Conservation (phyloP, 306 rosid species). For the Dalbergia oliveri region DNA sequence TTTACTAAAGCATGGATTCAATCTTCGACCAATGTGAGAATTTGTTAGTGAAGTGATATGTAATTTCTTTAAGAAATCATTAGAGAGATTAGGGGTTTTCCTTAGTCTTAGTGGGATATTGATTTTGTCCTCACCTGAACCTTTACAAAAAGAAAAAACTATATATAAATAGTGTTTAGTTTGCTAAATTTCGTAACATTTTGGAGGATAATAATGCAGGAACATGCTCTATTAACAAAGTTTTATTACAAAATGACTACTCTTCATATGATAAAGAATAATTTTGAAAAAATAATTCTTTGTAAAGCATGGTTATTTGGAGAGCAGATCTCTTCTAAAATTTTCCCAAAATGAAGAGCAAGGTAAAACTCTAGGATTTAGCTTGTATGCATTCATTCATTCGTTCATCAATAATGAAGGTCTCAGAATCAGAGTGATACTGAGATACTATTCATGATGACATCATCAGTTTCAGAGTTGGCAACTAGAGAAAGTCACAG, state of each 20-base stretch:
- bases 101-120: too few species aligned
- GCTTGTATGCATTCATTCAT: background rate
- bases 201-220: too few species aligned
- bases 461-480: background rate
- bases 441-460: background rate
- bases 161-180: too few species aligned
- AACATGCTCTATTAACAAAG: background rate
- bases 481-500: background rate
- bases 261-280: background rate
- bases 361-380: background rate
- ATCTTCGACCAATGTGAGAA: too few species aligned
- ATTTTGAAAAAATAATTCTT: too few species aligned
- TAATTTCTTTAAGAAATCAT: too few species aligned
- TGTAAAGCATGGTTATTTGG: background rate
- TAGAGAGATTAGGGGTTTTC: too few species aligned
- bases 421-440: background rate
- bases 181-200: too few species aligned
- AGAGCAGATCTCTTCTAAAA: background rate
- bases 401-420: background rate
- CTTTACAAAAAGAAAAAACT: too few species aligned
- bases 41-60: too few species aligned
- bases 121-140: too few species aligned
- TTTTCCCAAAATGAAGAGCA: background rate
- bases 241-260: background rate
- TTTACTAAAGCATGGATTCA: too few species aligned